Conservation (phyloP, 2,329 filamentous ascomycete species). For the Coniochaeta sp. region DNA sequence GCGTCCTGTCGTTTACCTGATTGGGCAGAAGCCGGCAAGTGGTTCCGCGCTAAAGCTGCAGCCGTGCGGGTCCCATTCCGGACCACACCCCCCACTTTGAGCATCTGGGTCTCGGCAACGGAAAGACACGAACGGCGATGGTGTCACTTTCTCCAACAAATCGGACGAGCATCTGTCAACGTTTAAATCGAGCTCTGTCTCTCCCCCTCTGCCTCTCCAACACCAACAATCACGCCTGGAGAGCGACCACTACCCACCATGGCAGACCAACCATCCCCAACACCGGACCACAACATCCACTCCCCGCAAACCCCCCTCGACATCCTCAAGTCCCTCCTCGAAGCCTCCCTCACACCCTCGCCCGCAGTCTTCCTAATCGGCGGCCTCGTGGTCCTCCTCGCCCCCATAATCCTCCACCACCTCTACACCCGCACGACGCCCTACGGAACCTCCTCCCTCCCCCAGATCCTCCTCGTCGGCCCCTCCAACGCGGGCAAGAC, state of each 20-base stretch:
- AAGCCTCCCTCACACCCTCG: constrained; percentile 54
- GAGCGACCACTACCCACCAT: too few relatives aligned
- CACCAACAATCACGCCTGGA: too few relatives aligned
- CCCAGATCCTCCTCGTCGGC: constrained; percentile 74
- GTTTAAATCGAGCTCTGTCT: too few relatives aligned
- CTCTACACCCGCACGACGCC: constrained; percentile 62
- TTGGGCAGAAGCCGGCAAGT: background rate
- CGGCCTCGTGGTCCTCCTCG: constrained; percentile 59
- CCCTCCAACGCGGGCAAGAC: constrained; percentile 85
- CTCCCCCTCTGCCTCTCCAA: too few relatives aligned
- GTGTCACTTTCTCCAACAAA: constrained; percentile 8
- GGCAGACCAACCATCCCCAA: too few relatives aligned
- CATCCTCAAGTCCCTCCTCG: constrained; percentile 28
- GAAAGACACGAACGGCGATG: constrained; percentile 10
- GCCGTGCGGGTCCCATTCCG: background rate
- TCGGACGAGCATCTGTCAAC: too few relatives aligned
- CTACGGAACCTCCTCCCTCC: constrained; percentile 57
- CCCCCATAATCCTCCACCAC: constrained; percentile 72
- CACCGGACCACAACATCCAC: too few relatives aligned
- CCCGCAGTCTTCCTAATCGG: constrained; percentile 59
- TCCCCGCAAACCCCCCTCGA: constrained; percentile 25
- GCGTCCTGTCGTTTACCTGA: background rate
- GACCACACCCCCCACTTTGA: too few relatives aligned
- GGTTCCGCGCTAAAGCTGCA: background rate
- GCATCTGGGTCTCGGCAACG: background rate